Evolutionary conservation across 768 basidiomycete species (phyloP).

Genomic region (Ramaria sp.): DNA sequence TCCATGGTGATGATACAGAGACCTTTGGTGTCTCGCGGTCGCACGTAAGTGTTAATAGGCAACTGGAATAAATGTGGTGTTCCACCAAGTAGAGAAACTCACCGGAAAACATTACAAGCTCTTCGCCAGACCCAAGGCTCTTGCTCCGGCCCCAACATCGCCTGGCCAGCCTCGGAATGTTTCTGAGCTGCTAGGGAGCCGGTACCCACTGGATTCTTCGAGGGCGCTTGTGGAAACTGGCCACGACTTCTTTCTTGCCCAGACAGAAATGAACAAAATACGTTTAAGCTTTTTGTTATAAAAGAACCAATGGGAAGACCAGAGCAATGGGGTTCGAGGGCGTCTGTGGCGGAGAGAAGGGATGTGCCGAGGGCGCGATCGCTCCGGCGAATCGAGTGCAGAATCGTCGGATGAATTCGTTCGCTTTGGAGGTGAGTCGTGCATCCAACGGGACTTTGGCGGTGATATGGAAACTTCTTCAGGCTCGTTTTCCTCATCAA

Average conservation of each 20-base stretch:
- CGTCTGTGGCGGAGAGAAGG: conserved; percentile 16
- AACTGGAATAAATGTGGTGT: background rate
- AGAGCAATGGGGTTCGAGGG: conserved; percentile 60
- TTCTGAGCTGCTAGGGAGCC: conserved; percentile 32
- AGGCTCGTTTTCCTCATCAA: conserved; percentile 63
- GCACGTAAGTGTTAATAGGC: background rate
- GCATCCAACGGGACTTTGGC: conserved; percentile 23
- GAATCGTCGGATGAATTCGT: conserved; percentile 23
- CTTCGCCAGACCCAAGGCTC: conserved; percentile 52
- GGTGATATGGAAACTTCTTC: conserved; percentile 32
- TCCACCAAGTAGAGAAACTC: conserved; percentile 3
- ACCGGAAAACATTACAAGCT: conserved; percentile 1
- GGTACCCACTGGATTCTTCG: conserved; percentile 25
- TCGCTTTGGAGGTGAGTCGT: conserved; percentile 20
- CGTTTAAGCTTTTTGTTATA: conserved; percentile 87
- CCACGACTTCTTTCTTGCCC: conserved; percentile 60
- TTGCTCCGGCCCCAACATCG: conserved; percentile 65
- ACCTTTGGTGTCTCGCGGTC: background rate
- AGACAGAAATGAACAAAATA: conserved; percentile 83
- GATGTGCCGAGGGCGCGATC: background rate
- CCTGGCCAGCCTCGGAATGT: conserved; percentile 78
- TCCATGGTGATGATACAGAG: background rate
- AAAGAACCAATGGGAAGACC: conserved; percentile 98
- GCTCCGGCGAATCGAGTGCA: conserved; percentile 12
- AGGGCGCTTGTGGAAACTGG: conserved; percentile 28